These are phyloP conservation scores for Solanum hybrid DNA, from an alignment of 305 asterid species.

Conservation along the genomic window DNA sequence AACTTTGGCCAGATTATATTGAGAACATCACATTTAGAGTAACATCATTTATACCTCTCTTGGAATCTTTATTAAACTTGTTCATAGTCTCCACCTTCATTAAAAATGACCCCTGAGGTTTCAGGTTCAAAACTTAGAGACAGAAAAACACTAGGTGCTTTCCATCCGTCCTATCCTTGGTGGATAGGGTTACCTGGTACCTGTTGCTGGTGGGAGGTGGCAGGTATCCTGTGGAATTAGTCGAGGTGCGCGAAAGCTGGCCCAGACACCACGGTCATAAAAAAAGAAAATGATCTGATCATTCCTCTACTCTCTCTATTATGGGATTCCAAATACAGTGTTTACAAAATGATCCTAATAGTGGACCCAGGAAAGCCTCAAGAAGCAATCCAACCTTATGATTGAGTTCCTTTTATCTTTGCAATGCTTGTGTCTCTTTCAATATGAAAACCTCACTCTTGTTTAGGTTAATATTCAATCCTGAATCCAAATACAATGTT, in stretches of 20 bases:
- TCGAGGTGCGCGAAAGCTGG: no score
- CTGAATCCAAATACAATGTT: not conserved
- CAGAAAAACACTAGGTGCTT: not conserved
- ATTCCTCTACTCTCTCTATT: not conserved
- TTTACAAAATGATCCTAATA: not conserved
- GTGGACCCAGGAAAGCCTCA: not conserved
- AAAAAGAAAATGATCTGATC: not conserved
- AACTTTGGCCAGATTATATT: not conserved
- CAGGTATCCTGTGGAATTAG: no score
- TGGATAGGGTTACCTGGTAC: not conserved
- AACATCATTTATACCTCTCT: not conserved
- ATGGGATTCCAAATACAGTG: not conserved
- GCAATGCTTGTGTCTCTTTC: not conserved
- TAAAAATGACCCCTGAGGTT: not conserved
- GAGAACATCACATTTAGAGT: not conserved
- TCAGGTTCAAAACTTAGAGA: not conserved
- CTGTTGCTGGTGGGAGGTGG: not conserved
- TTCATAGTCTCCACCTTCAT: not conserved
- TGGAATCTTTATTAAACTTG: not conserved
- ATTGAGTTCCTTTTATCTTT: not conserved
- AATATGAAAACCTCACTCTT: not conserved
- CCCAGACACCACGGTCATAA: not conserved
- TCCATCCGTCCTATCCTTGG: not conserved
- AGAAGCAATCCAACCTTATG: not conserved
- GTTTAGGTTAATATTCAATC: not conserved